phyloP scores from a whole-genome alignment of 495 filamentous ascomycete genomes.

The Xylaria sp. region DNA sequence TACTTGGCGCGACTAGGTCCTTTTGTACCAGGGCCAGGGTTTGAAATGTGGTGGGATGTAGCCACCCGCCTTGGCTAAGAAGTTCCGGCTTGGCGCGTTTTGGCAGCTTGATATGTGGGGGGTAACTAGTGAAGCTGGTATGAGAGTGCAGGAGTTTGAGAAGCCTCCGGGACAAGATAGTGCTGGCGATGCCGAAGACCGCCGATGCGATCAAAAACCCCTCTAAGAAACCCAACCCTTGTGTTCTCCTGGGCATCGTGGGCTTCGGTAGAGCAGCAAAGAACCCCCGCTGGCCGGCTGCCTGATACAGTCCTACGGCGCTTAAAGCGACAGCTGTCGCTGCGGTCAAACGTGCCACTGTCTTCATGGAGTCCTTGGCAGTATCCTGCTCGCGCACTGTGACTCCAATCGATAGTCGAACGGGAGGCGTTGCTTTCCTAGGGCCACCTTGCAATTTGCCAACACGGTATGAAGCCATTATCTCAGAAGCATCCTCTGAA shows the following conservation, averaged over 20 bases:
- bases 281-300: neutral
- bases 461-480: slow-evolving; percentile 35
- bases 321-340: slow-evolving; percentile 19
- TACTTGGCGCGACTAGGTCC: slow-evolving; percentile 50
- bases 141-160: slow-evolving; percentile 42
- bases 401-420: slow-evolving; percentile 21
- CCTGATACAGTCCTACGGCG: slow-evolving; percentile 25
- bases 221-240: slow-evolving; percentile 38
- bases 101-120: slow-evolving; percentile 45
- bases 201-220: slow-evolving; percentile 46
- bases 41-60: slow-evolving; percentile 55
- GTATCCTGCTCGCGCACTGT: slow-evolving; percentile 17
- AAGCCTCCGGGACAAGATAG: slow-evolving; percentile 35
- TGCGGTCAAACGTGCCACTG: neutral
- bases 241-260: slow-evolving; percentile 22
- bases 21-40: slow-evolving; percentile 51
- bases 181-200: slow-evolving; percentile 36
- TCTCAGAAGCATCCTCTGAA: slow-evolving; percentile 57
- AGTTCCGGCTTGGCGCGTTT: slow-evolving; percentile 39
- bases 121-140: slow-evolving; percentile 51
- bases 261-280: neutral
- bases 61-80: slow-evolving; percentile 48
- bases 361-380: slow-evolving; percentile 10
- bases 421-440: slow-evolving; percentile 12
- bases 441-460: slow-evolving; percentile 38